Evolutionary conservation across 192 early-diverging fungal genomes (phyloP).

Genomic region (Dissophora ornata): DNA sequence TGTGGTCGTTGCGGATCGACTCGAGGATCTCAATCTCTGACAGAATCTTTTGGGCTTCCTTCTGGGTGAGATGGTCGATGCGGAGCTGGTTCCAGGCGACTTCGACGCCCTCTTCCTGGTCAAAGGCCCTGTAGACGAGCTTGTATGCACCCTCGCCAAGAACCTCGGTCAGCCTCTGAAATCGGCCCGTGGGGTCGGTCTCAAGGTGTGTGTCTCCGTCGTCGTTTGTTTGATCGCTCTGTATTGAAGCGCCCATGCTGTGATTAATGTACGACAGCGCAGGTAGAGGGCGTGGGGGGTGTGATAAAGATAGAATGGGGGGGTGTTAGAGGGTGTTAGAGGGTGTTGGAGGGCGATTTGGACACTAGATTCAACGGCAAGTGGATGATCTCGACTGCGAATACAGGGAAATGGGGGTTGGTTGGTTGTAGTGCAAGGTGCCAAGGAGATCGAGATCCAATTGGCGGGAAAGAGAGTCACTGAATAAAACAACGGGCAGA

Average conservation of each 20-base stretch:
- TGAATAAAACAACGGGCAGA: no score
- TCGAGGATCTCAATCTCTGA: constrained; percentile 78
- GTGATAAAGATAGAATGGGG: background rate
- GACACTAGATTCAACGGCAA: no score
- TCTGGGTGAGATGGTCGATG: constrained; percentile 57
- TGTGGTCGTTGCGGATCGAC: constrained; percentile 81
- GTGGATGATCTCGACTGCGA: no score
- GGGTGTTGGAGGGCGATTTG: no score
- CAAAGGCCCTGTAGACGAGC: constrained; percentile 84
- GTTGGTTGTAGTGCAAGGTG: no score
- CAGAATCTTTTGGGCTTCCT: constrained; percentile 51
- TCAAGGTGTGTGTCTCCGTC: constrained; percentile 55
- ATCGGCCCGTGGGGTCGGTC: constrained; percentile 73
- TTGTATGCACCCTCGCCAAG: constrained; percentile 89
- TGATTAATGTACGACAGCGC: background rate
- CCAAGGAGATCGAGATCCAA: no score
- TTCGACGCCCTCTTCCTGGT: constrained; percentile 87
- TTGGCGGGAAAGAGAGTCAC: no score
- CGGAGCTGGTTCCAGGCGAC: constrained; percentile 91
- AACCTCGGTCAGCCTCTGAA: constrained; percentile 66
- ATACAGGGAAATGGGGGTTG: no score
- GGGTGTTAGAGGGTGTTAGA: background rate
- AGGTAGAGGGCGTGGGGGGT: background rate
- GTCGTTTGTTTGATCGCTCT: constrained; percentile 42
- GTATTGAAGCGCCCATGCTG: constrained; percentile 29